Conservation (phyloP, 352 stramenopile genomes). For the Pythium phragmitis region DNA sequence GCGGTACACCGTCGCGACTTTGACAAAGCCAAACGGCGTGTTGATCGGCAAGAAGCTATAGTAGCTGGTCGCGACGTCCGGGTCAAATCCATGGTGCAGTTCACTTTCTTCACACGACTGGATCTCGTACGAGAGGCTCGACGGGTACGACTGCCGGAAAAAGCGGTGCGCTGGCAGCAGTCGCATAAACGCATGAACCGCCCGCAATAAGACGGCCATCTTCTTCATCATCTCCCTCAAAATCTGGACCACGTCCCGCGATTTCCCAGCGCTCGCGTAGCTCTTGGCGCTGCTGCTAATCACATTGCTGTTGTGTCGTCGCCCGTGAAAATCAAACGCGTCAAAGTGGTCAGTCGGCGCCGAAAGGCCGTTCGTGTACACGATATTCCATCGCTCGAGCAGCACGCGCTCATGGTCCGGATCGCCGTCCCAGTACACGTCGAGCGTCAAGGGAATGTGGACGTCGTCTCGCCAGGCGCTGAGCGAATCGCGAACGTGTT, state of each 20-base stretch:
- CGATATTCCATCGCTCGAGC: constrained; percentile 77
- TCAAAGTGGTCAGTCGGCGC: constrained; percentile 26
- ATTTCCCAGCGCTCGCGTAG: constrained; percentile 27
- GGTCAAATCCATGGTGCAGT: constrained; percentile 35
- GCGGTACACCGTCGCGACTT: constrained; percentile 66
- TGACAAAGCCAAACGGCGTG: constrained; percentile 75
- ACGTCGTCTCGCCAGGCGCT: constrained; percentile 70
- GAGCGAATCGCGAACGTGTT: constrained; percentile 66
- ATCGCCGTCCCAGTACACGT: constrained; percentile 63
- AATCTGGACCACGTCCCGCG: constrained; percentile 73
- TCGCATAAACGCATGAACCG: constrained; percentile 77
- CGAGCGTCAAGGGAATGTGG: constrained; percentile 58
- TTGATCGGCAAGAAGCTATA: constrained; percentile 80
- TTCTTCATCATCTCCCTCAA: constrained; percentile 81
- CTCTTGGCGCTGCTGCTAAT: constrained; percentile 8
- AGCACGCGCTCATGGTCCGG: constrained; percentile 41
- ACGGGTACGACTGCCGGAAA: constrained; percentile 64
- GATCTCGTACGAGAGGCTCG: constrained; percentile 62
- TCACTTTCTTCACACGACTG: constrained; percentile 29
- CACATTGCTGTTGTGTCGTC: constrained; percentile 22
- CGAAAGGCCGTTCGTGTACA: constrained; percentile 41
- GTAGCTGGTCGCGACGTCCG: constrained; percentile 42
- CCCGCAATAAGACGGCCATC: constrained; percentile 68
- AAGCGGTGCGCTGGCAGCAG: constrained; percentile 71
- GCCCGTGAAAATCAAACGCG: constrained; percentile 16